Evolutionary conservation across 1,284 basidiomycete genomes (phyloP).

Genomic region (Mycena citricolor): DNA sequence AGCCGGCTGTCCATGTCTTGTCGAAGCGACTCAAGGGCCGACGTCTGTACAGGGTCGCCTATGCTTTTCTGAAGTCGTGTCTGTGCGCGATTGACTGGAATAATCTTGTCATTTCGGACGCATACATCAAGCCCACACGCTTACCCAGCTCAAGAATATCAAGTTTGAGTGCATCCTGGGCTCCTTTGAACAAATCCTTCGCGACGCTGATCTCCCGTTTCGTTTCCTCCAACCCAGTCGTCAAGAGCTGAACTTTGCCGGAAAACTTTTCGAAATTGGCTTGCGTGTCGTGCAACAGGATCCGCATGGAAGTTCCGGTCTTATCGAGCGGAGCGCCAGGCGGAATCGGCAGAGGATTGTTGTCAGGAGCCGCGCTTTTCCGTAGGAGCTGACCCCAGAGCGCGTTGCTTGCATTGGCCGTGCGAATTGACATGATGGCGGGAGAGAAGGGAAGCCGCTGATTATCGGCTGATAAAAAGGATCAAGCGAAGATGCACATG

Average conservation of each 20-base stretch:
- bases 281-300: slow-evolving; percentile 69
- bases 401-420: slow-evolving; percentile 27
- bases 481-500: neutral
- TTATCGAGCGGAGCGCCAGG: slow-evolving; percentile 58
- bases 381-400: slow-evolving; percentile 53
- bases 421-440: slow-evolving; percentile 2
- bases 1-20: slow-evolving; percentile 41
- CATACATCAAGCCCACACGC: slow-evolving; percentile 26
- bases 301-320: slow-evolving; percentile 61
- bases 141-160: slow-evolving; percentile 49
- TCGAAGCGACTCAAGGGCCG: slow-evolving; percentile 40
- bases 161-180: slow-evolving; percentile 42
- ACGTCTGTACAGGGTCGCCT: slow-evolving; percentile 54
- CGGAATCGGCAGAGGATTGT: slow-evolving; percentile 29
- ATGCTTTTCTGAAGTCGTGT: slow-evolving; percentile 55
- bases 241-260: slow-evolving; percentile 45
- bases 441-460: neutral
- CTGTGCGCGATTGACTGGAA: slow-evolving; percentile 58
- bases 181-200: slow-evolving; percentile 44
- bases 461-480: neutral
- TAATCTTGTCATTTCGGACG: slow-evolving; percentile 13
- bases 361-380: slow-evolving; percentile 29
- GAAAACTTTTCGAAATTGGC: slow-evolving; percentile 62
- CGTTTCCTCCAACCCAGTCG: slow-evolving; percentile 40
- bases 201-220: slow-evolving; percentile 43